Evolutionary conservation across 2,329 filamentous ascomycete species (phyloP).

Genomic region (Sarocladium strictum): DNA sequence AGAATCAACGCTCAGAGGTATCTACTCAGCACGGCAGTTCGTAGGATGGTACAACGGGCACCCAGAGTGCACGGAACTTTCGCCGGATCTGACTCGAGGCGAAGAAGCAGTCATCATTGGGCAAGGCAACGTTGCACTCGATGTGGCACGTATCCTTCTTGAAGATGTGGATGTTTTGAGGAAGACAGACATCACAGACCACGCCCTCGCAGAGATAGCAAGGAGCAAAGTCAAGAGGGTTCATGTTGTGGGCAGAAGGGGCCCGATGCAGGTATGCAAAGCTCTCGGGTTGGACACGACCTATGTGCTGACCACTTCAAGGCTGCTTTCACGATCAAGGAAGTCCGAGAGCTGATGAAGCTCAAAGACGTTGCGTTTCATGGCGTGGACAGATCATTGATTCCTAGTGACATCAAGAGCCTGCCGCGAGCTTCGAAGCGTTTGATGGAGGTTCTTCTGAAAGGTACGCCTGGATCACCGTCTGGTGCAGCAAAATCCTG

Average conservation of each 20-base stretch:
- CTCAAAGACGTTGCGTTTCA: constrained; percentile 67
- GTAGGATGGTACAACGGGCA: constrained; percentile 99
- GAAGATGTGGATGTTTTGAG: constrained; percentile 66
- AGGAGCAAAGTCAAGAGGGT: constrained; percentile 73
- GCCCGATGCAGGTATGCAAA: constrained; percentile 69
- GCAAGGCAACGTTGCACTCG: constrained; percentile 92
- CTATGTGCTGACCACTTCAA: constrained; percentile 26
- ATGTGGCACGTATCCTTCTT: constrained; percentile 84
- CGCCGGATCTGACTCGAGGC: constrained; percentile 66
- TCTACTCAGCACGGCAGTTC: constrained; percentile 86
- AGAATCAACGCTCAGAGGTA: constrained; percentile 64
- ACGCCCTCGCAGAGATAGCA: constrained; percentile 68
- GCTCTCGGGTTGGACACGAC: not conserved
- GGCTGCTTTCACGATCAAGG: constrained; percentile 94
- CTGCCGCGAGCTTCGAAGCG: constrained; percentile 71
- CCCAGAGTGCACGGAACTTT: constrained; percentile 68
- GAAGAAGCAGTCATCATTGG: constrained; percentile 86
- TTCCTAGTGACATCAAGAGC: constrained; percentile 61
- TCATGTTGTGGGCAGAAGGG: constrained; percentile 80
- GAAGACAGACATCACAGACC: constrained; percentile 83
- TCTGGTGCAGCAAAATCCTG: constrained; percentile 55
- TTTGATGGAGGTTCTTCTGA: constrained; percentile 73
- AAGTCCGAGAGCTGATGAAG: constrained; percentile 80
- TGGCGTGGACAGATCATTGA: constrained; percentile 57
- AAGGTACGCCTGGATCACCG: constrained; percentile 52